These are phyloP conservation scores for Starmerella apis DNA, from an alignment of 805 yeast genomes.

Conservation along the genomic window DNA sequence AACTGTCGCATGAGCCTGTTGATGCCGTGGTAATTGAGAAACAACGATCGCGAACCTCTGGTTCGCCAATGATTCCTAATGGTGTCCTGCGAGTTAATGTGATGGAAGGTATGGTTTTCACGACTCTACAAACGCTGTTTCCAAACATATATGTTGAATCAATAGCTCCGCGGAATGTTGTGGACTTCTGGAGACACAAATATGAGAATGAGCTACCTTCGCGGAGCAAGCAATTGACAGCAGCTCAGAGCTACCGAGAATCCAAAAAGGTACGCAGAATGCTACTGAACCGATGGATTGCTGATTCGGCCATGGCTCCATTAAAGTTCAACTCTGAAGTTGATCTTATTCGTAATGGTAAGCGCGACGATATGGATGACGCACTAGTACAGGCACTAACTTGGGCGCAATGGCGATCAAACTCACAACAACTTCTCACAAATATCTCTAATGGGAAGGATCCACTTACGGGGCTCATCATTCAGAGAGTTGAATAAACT, in stretches of 20 bases:
- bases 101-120: slow-evolving; percentile 42
- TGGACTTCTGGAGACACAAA: slow-evolving; percentile 24
- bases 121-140: slow-evolving; percentile 23
- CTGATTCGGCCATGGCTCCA: slow-evolving; percentile 12
- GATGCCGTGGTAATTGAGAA: slow-evolving; percentile 42
- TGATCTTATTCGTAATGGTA: slow-evolving; percentile 25
- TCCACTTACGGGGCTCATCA: neutral
- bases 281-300: slow-evolving; percentile 23
- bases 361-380: slow-evolving; percentile 59
- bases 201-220: neutral
- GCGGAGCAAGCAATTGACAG: neutral
- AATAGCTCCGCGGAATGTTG: slow-evolving; percentile 25
- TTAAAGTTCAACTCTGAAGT: slow-evolving; percentile 6
- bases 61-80: slow-evolving; percentile 41
- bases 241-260: slow-evolving; percentile 18
- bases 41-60: slow-evolving; percentile 45
- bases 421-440: slow-evolving; percentile 14
- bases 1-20: slow-evolving; percentile 24
- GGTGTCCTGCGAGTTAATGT: slow-evolving; percentile 44
- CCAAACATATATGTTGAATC: slow-evolving; percentile 19
- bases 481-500: too few species aligned
- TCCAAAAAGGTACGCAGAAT: slow-evolving; percentile 25
- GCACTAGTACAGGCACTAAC: slow-evolving; percentile 51
- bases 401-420: slow-evolving; percentile 39
- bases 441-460: neutral